Base-by-base conservation (phyloP, 352 stramenopile species). In the Phytophthora capsici region DNA sequence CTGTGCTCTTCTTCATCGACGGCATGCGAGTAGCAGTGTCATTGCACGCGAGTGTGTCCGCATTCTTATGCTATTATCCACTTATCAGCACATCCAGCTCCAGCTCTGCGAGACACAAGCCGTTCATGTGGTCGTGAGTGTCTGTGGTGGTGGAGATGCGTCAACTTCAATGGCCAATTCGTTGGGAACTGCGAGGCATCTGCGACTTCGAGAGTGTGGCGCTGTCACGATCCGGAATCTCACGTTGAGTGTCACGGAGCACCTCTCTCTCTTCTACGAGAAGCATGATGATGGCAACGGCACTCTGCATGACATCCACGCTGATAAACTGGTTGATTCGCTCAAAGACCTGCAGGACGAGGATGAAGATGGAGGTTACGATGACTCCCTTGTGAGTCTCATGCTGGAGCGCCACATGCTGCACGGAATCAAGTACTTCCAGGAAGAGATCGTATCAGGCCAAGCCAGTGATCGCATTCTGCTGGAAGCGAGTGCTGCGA, bases 181-280 rank as follows among this genome's bases (percentile, higher is more conserved):
- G 7, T 19, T 43, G 16, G 30, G 30, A 25, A 25, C 10, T n/a
- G 49, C 41, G 22, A 66, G 47, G 1, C 70, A 82, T 28, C 5
- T 71, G 12, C 64, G 73, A 1, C 79, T 91, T 26, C 78, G 80
- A 2, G 78, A 84, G 19, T 87, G 79, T 20, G 84, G 81, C 3
- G 76, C 74, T 2, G 77, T 87, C 17, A 61, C 78, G 0, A 90
- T 93, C 23, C 77, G 84, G 6, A 93, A 93, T 34, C 69, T 93
- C 17, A 86, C 84, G n/a, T 61, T 93, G 3, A 75, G 78, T 40
- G 78, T 90, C 6, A 78, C 69, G 0, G 84, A 93, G 40, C 80
- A 90, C 19, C 57, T 34, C 28, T 34, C 34, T 13, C 50, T 57
- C 9, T 90, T 90, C 44, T 88, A 92, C 23, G 53, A 79, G 12